phyloP scores from a whole-genome alignment of 208 protist genomes.

The Crithidia mellificae region DNA sequence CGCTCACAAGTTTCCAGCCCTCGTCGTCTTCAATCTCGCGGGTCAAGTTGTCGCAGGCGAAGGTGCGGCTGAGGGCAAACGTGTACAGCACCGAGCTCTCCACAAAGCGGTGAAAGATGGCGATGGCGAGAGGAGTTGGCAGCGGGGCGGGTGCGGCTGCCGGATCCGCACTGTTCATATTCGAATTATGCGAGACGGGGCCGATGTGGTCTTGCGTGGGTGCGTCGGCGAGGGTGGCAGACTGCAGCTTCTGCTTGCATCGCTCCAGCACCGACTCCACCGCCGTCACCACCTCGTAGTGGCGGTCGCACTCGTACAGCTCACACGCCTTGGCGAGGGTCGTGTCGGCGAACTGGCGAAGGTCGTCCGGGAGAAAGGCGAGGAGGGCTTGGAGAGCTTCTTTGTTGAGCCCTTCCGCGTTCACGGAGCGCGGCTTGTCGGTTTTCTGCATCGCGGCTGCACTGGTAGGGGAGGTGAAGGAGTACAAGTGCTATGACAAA shows the following conservation, averaged over 20 bases:
- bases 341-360: conserved; percentile 13
- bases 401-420: conserved; percentile 11
- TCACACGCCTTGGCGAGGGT: conserved; percentile 30
- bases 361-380: conserved; percentile 14
- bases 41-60: conserved; percentile 37
- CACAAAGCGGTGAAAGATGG: conserved; percentile 46
- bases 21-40: conserved; percentile 35
- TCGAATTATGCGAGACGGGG: conserved; percentile 2
- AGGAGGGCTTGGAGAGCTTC: conserved; percentile 8
- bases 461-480: too few relatives aligned
- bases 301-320: conserved; percentile 45
- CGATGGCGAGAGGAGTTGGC: conserved; percentile 36
- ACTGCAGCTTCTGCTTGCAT: conserved; percentile 26
- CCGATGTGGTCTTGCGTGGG: conserved; percentile 21
- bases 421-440: conserved; percentile 5
- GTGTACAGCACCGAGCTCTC: conserved; percentile 38
- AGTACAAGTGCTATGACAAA: too few relatives aligned
- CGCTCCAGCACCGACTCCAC: conserved; percentile 32
- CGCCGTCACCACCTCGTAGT: conserved; percentile 51
- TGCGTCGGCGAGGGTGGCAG: conserved; percentile 21
- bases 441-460: background rate
- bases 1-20: conserved; percentile 34
- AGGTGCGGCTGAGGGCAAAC: conserved; percentile 23
- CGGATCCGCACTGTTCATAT: background rate
- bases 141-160: conserved; percentile 15